phyloP scores from a whole-genome alignment of 2,329 filamentous ascomycete species.

The Xylaria sp. region DNA sequence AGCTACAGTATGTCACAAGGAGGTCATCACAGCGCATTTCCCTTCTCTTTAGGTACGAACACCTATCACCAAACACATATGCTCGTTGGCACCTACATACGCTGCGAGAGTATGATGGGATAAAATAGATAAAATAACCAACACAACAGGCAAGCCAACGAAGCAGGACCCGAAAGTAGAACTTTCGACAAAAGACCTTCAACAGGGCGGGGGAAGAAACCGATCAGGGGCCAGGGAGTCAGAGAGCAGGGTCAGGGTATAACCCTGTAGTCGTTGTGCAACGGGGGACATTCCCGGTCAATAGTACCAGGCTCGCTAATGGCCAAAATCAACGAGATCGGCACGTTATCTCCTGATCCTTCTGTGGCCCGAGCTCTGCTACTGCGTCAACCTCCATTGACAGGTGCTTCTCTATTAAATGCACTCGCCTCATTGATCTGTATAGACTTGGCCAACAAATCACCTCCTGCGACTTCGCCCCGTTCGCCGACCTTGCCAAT shows the following conservation, averaged over 20 bases:
- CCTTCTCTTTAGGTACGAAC: not conserved
- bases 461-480: conserved; percentile 22
- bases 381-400: conserved; percentile 25
- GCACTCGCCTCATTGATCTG: conserved; percentile 33
- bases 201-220: conserved; percentile 24
- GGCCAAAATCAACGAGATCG: conserved; percentile 32
- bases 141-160: conserved; percentile 27
- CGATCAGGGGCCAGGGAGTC: conserved; percentile 26
- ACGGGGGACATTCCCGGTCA: conserved; percentile 40
- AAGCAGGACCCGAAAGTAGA: conserved; percentile 12
- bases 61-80: not conserved
- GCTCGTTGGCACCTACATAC: not conserved
- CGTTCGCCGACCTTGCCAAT: conserved; percentile 34
- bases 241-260: conserved; percentile 16
- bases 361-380: conserved; percentile 25
- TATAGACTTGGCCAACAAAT: conserved; percentile 30
- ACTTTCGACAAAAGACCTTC: conserved; percentile 14
- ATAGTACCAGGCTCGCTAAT: conserved; percentile 38
- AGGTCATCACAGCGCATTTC: conserved; percentile 6
- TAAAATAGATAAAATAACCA: conserved; percentile 11
- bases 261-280: conserved; percentile 32
- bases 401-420: conserved; percentile 27
- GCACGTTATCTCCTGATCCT: conserved; percentile 32
- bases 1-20: not conserved
- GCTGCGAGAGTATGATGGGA: conserved; percentile 5